These are phyloP conservation scores for Fusarium sp. DNA, from an alignment of 2,329 filamentous ascomycete species.

Conservation along the genomic window DNA sequence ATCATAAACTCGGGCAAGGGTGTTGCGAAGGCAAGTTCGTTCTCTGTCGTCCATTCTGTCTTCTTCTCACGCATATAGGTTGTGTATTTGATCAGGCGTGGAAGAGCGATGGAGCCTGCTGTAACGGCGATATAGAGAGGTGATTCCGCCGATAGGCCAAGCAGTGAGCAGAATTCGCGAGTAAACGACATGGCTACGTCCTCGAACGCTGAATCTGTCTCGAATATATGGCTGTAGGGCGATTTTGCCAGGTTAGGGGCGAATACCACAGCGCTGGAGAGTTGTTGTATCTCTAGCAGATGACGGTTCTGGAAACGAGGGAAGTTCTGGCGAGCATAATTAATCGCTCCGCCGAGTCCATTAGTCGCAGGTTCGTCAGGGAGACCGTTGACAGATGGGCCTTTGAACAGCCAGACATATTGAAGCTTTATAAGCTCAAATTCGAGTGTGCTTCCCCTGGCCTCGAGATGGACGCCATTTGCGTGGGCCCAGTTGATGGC, in stretches of 20 bases:
- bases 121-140: constrained; percentile 93
- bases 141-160: constrained; percentile 89
- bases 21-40: constrained; percentile 86
- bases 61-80: constrained; percentile 87
- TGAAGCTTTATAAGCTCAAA: constrained; percentile 93
- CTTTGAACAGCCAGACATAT: constrained; percentile 88
- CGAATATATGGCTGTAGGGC: constrained; percentile 83
- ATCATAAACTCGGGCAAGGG: constrained; percentile 69
- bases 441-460: constrained; percentile 89
- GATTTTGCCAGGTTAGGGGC: constrained; percentile 77
- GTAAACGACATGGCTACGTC: constrained; percentile 90
- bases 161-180: constrained; percentile 90
- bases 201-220: constrained; percentile 79
- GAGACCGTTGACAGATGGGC: constrained; percentile 63
- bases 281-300: constrained; percentile 79
- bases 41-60: constrained; percentile 92
- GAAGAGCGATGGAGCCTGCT: constrained; percentile 90
- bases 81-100: constrained; percentile 87
- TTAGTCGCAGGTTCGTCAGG: constrained; percentile 61
- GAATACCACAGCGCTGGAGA: constrained; percentile 84
- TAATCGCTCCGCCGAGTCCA: constrained; percentile 72
- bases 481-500: constrained; percentile 87
- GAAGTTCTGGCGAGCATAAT: constrained; percentile 82
- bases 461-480: constrained; percentile 77
- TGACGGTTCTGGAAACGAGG: constrained; percentile 79